A percentile compares a stretch with the other conserved stretches of the same genome.
Evolutionary conservation across 2,329 filamentous ascomycete species (phyloP).

Genomic region (Catunica adiposa): DNA sequence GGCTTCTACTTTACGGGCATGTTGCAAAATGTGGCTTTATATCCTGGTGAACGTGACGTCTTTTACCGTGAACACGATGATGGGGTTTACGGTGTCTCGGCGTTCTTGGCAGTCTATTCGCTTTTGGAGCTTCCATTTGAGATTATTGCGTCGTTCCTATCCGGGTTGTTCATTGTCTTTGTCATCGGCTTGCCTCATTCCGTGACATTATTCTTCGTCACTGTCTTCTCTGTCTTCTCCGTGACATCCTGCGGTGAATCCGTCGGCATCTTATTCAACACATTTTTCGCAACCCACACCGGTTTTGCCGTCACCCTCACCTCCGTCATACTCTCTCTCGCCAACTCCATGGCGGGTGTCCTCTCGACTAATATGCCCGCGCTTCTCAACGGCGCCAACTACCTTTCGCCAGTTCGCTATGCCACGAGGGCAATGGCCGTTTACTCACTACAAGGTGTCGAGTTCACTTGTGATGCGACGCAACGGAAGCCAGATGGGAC

Average conservation of each 20-base stretch:
- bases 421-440: slow-evolving; percentile 48
- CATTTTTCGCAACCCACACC: slow-evolving; percentile 48
- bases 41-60: slow-evolving; percentile 55
- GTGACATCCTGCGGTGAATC: slow-evolving; percentile 61
- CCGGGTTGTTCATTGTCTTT: slow-evolving; percentile 46
- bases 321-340: slow-evolving; percentile 50
- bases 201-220: slow-evolving; percentile 47
- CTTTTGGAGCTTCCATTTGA: slow-evolving; percentile 58
- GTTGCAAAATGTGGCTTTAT: slow-evolving; percentile 63
- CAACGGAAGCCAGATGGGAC: slow-evolving; percentile 42
- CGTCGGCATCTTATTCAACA: slow-evolving; percentile 66
- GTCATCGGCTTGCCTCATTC: slow-evolving; percentile 49
- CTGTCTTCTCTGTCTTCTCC: slow-evolving; percentile 53
- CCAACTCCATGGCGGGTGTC: slow-evolving; percentile 54
- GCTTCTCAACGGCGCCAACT: slow-evolving; percentile 52
- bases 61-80: slow-evolving; percentile 66
- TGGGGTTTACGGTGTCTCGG: slow-evolving; percentile 51
- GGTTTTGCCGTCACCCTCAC: slow-evolving; percentile 64
- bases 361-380: slow-evolving; percentile 53
- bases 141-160: slow-evolving; percentile 45
- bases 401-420: slow-evolving; percentile 57
- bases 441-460: slow-evolving; percentile 43
- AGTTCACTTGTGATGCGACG: slow-evolving; percentile 45
- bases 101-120: slow-evolving; percentile 56
- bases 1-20: slow-evolving; percentile 62